A percentile compares a stretch with the other conserved stretches of the same genome.
These are phyloP conservation scores for Trichocladium uniseriatum DNA, from an alignment of 495 filamentous ascomycete species.

Conservation along the genomic window DNA sequence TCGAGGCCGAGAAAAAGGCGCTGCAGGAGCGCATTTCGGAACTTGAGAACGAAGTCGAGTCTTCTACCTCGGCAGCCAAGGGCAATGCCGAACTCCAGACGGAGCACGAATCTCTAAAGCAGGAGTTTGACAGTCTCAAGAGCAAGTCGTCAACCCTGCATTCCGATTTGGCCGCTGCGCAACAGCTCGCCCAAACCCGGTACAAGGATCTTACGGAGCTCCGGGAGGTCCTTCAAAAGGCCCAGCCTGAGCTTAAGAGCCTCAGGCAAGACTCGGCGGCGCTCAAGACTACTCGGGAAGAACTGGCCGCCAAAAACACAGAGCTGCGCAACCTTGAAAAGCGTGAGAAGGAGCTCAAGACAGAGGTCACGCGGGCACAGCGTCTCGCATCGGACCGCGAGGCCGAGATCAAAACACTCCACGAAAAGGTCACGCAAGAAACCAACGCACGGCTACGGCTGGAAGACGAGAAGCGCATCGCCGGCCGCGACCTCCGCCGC, in stretches of 20 bases:
- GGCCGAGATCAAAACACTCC: constrained; percentile 62
- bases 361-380: constrained; percentile 60
- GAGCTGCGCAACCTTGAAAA: constrained; percentile 68
- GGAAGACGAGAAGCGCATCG: constrained; percentile 63
- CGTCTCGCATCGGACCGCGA: constrained; percentile 63
- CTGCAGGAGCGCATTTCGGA: constrained; percentile 55
- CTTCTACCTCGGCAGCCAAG: constrained; percentile 24
- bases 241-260: constrained; percentile 72
- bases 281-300: constrained; percentile 61
- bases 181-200: constrained; percentile 73
- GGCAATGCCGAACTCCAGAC: constrained; percentile 43
- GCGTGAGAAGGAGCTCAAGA: constrained; percentile 68
- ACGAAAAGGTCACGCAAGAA: constrained; percentile 66
- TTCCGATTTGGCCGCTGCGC: constrained; percentile 74
- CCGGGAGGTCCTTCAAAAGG: constrained; percentile 66
- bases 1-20: constrained; percentile 34
- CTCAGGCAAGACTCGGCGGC: constrained; percentile 66
- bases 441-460: constrained; percentile 58
- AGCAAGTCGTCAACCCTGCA: constrained; percentile 58
- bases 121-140: constrained; percentile 69
- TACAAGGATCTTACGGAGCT: constrained; percentile 83
- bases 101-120: constrained; percentile 50
- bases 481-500: constrained; percentile 64
- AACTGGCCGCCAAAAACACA: constrained; percentile 54
- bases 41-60: constrained; percentile 53